Evolutionary conservation across 257 asterid genomes (phyloP).

Genomic region (Jasminum sambac): DNA sequence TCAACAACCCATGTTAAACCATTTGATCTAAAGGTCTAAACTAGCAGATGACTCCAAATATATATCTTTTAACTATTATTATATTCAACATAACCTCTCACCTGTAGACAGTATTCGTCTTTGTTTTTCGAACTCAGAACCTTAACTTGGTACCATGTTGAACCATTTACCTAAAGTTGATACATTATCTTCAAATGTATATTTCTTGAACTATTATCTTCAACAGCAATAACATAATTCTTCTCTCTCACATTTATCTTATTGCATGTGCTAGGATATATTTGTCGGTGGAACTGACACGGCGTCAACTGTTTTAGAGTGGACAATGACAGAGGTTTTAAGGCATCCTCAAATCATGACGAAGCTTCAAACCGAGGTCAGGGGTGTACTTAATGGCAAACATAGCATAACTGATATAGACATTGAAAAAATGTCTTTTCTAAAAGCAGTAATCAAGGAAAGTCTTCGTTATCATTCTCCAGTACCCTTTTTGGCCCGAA

Average conservation of each 20-base stretch:
- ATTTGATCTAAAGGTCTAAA: too few species aligned
- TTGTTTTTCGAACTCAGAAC: too few species aligned
- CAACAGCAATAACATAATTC: too few species aligned
- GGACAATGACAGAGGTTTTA: constrained; percentile 28
- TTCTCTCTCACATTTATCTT: not conserved
- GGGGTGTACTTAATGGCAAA: constrained; percentile 7
- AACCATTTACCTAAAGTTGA: too few species aligned
- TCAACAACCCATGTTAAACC: too few species aligned
- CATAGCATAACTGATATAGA: constrained; percentile 11
- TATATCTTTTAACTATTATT: too few species aligned
- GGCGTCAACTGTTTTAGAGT: constrained; percentile 21
- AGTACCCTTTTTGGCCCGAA: not conserved
- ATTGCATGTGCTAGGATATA: not conserved
- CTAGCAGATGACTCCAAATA: too few species aligned
- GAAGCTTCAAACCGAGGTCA: constrained; percentile 11
- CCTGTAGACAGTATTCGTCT: too few species aligned
- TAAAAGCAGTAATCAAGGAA: constrained; percentile 26
- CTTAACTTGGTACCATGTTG: too few species aligned
- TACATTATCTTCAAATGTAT: too few species aligned
- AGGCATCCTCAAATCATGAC: constrained; percentile 17
- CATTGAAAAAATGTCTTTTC: constrained; percentile 13
- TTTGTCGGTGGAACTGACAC: constrained; percentile 12
- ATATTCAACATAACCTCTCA: too few species aligned
- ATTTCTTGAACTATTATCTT: constrained; percentile 17
- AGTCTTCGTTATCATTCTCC: constrained; percentile 16